Evolutionary conservation across 1,284 basidiomycete genomes (phyloP), one percentile per base, ranked within the genome.

Genomic region (Rhodotorula sp.): DNA sequence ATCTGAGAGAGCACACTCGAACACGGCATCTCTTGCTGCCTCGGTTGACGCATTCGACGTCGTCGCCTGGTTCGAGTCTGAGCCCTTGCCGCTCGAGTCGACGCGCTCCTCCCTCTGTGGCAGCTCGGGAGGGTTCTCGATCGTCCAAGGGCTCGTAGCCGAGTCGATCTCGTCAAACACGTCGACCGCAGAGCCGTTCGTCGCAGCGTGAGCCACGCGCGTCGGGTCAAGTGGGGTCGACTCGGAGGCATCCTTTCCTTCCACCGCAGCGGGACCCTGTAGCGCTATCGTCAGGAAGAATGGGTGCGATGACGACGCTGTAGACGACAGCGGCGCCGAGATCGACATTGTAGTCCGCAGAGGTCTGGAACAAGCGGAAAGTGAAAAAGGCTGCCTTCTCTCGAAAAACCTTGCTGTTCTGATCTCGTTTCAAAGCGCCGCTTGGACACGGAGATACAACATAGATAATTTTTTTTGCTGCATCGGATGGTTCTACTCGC

Each of bases 281-380:
- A 74, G 67, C 47, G 67, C 55, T 50, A 71, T 52, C 15, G 62
- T 52, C 16, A 74, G 6, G 19, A 18, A 18, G 18, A 74, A 67
- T 0, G 72, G 67, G 28, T 61, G 52, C 1, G 57, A 49, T 10
- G 72, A 66, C n/a, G 63, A 57, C 12, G 67, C 61, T 2, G 61
- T 16, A 5, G 65, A 62, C 4, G 56, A 62, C 23, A 69, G n/a
- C 1, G 69, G 72, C 18, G 64, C 28, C 2, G 69, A 67, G n/a
- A 71, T 71, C 8, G 62, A 48, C 70, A 71, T 71, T 14, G 48
- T 28, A 0, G 31, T 43, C 38, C 10, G 38, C 14, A 50, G 23
- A 21, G 19, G 19, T 50, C 49, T 18, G 18, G 23, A 18, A 19
- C 49, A 7, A 50, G 19, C 1, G 23, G 8, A 14, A 50, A 50